Evolutionary conservation across 495 filamentous ascomycete genomes (phyloP), one percentile per base, ranked within the genome.

Genomic region (Daldinia vernicosa): DNA sequence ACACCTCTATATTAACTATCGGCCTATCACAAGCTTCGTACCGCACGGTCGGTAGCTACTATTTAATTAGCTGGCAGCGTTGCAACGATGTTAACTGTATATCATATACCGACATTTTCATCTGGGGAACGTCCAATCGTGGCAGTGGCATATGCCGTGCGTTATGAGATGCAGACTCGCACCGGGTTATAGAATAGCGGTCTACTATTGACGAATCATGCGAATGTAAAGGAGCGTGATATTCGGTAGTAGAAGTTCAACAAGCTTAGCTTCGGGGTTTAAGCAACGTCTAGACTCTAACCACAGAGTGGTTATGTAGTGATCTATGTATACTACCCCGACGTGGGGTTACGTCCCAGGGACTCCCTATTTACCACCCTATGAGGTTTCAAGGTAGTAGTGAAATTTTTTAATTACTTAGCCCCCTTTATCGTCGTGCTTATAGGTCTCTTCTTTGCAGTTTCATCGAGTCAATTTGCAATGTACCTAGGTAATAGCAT

Each of bases 151-250:
- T 19, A 64, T 72, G 45, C 19, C 19, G 26, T 63, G 64, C 64
- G 60, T 65, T 30, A 39, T 33, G 43, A 60, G 30, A 30, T 55
- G 37, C 57, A 50, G 26, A 50, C 30, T 35, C 17, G 15, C 6
- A 47, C 53, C 22, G 51, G 39, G 39, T 33, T 35, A 51, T 24
- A 22, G 51, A 67, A 50, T 28, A 58, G 63, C 69, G 69, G 69
- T 71, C 69, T 67, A 24, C 33, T 19, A 47, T 24, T 47, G 19
- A 24, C 17, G 22, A 47, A 22, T 5, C 19, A 24, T 5, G 17
- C 8, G 6, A 9, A 24, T 22, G 19, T 9, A 19, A 11, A 14
- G 14, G 22, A 0, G 5, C 24, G 66, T 59, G 27, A 43, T 6
- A 19, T 27, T 45, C 32, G 35, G 52, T 6, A 27, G 12, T 53